phyloP scores from a whole-genome alignment of 2,329 filamentous ascomycete species.

The Stemphylium lycopersici region DNA sequence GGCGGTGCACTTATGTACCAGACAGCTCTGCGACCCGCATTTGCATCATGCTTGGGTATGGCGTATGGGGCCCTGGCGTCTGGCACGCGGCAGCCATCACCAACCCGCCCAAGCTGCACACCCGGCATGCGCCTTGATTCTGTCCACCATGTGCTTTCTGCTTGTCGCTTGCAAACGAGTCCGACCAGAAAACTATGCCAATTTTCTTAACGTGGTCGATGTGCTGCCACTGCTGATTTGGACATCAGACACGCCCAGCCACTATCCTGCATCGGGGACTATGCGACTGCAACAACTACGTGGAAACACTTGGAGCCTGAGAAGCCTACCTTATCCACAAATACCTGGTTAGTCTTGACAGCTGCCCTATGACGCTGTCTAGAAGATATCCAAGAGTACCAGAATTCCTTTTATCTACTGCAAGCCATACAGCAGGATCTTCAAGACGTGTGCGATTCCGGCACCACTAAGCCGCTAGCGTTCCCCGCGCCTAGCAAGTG shows the following conservation, averaged over 20 bases:
- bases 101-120: slow-evolving; percentile 22
- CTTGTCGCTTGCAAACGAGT: slow-evolving; percentile 9
- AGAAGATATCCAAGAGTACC: not conserved
- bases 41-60: slow-evolving; percentile 33
- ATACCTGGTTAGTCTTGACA: not conserved
- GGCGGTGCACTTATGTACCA: slow-evolving; percentile 37
- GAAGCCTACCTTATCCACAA: not conserved
- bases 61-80: slow-evolving; percentile 31
- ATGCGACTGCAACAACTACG: slow-evolving; percentile 14
- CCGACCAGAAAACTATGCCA: not conserved
- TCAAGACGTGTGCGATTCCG: slow-evolving; percentile 18
- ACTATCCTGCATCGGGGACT: slow-evolving; percentile 19
- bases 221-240: slow-evolving; percentile 4
- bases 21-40: slow-evolving; percentile 35
- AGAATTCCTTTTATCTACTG: not conserved
- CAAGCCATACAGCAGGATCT: slow-evolving; percentile 19
- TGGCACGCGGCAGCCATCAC: slow-evolving; percentile 29
- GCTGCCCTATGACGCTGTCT: not conserved
- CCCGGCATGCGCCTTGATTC: slow-evolving; percentile 1
- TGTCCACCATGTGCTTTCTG: slow-evolving; percentile 1
- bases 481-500: slow-evolving; percentile 31
- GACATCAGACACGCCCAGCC: slow-evolving; percentile 11
- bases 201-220: not conserved
- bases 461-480: slow-evolving; percentile 25
- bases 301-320: slow-evolving; percentile 1